Percentiles rank a stretch among this genome's conserved stretches.
Evolutionary conservation across 306 rosid genomes (phyloP).

Genomic region (Sicyos baderoa): DNA sequence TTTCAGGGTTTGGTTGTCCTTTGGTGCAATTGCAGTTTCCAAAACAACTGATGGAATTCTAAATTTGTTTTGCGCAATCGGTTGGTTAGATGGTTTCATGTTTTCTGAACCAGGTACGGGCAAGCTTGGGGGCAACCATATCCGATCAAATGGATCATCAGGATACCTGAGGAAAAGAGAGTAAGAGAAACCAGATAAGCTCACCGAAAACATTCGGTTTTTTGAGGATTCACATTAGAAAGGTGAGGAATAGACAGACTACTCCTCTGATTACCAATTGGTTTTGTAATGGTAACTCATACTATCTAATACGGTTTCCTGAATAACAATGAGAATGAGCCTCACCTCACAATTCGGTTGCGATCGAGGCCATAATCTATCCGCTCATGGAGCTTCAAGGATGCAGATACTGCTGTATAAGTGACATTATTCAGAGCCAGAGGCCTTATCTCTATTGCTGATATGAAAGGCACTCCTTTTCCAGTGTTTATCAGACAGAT

Average conservation of each 20-base stretch:
- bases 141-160: slow-evolving; percentile 37
- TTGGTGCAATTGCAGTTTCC: slow-evolving; percentile 30
- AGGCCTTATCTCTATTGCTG: slow-evolving; percentile 29
- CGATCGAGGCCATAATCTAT: slow-evolving; percentile 15
- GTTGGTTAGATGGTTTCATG: background rate
- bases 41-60: slow-evolving; percentile 31
- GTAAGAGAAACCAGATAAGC: background rate
- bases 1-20: background rate
- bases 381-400: slow-evolving; percentile 22
- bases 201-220: background rate
- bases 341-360: slow-evolving; percentile 1
- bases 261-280: too few species aligned
- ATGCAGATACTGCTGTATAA: slow-evolving; percentile 18
- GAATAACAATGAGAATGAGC: background rate
- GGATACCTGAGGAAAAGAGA: slow-evolving; percentile 26
- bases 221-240: too few species aligned
- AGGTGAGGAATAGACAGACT: too few species aligned
- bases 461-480: slow-evolving; percentile 21
- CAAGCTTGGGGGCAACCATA: slow-evolving; percentile 33
- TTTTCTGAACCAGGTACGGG: slow-evolving; percentile 1
- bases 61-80: slow-evolving; percentile 7
- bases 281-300: too few species aligned
- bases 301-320: too few species aligned
- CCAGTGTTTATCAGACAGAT: too few species aligned
- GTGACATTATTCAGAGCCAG: slow-evolving; percentile 7